phyloP scores from a whole-genome alignment of 306 rosid species.

The Fagus crenata region DNA sequence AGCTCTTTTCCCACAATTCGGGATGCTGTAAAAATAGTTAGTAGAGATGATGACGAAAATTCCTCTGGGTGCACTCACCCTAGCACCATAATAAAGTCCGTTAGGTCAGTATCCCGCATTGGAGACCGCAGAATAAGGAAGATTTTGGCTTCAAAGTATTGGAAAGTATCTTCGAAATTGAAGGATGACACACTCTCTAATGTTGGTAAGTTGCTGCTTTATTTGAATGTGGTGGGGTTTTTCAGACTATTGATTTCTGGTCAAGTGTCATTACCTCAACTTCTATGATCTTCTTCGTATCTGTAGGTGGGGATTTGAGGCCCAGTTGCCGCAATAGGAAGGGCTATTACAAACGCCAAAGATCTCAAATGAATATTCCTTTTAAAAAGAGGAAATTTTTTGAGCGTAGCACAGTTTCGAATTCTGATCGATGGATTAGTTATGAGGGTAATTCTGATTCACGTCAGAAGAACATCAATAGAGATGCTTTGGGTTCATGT shows the following conservation, averaged over 20 bases:
- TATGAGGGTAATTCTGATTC: slow-evolving; percentile 44
- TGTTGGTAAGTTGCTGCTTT: slow-evolving; percentile 48
- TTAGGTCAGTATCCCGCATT: slow-evolving; percentile 49
- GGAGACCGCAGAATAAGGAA: slow-evolving; percentile 67
- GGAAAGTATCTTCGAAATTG: slow-evolving; percentile 51
- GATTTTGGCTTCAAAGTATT: slow-evolving; percentile 70
- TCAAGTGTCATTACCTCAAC: slow-evolving; percentile 16
- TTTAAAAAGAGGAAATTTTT: slow-evolving; percentile 82
- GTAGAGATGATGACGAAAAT: slow-evolving; percentile 98
- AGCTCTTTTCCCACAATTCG: slow-evolving; percentile 47
- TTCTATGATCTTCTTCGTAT: slow-evolving; percentile 14
- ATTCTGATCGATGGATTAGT: slow-evolving; percentile 46
- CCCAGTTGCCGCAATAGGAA: slow-evolving; percentile 52
- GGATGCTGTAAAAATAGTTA: slow-evolving; percentile 64
- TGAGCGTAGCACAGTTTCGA: slow-evolving; percentile 44
- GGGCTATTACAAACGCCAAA: slow-evolving; percentile 56
- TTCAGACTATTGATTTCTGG: slow-evolving; percentile 12
- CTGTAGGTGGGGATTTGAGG: slow-evolving; percentile 56
- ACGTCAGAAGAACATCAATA: slow-evolving; percentile 40
- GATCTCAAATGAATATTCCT: slow-evolving; percentile 80
- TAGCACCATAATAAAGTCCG: slow-evolving; percentile 46
- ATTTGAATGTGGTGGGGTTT: slow-evolving; percentile 9
- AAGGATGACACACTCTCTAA: slow-evolving; percentile 48
- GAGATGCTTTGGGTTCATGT: slow-evolving; percentile 48
- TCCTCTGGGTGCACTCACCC: slow-evolving; percentile 75